Conservation (phyloP, 1,284 basidiomycete species). For the Phellopilus nigrolimitatus region DNA sequence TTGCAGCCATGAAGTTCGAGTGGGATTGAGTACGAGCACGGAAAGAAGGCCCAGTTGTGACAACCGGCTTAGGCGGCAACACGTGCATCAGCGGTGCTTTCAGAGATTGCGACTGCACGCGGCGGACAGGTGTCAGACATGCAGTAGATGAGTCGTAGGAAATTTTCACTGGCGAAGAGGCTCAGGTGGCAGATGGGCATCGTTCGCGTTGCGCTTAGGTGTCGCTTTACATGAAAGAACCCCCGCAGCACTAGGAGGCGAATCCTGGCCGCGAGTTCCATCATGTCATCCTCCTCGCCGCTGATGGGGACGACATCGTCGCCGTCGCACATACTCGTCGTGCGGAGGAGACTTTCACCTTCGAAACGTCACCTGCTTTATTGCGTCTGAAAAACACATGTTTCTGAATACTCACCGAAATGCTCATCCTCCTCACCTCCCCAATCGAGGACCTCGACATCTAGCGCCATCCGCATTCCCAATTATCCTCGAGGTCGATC, state of each 20-base stretch:
- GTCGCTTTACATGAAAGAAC: neutral
- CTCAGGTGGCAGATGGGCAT: neutral
- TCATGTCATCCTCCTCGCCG: no score
- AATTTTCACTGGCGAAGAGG: neutral
- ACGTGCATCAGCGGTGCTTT: constrained; percentile 42
- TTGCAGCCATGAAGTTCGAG: no score
- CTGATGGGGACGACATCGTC: constrained; percentile 69
- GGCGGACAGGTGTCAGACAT: constrained; percentile 22
- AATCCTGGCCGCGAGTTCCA: constrained; percentile 32
- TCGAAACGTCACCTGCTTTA: constrained; percentile 6
- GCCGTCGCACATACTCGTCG: constrained; percentile 39
- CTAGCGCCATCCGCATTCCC: no score
- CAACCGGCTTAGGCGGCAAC: no score
- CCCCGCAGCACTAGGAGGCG: neutral
- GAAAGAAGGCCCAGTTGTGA: no score
- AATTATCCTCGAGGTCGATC: no score
- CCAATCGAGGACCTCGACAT: no score
- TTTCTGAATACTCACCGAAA: constrained; percentile 25
- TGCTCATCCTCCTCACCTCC: no score
- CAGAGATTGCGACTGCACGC: constrained; percentile 28
- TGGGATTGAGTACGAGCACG: no score
- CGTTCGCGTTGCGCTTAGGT: constrained; percentile 4
- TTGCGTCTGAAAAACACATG: constrained; percentile 5
- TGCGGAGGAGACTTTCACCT: constrained; percentile 20
- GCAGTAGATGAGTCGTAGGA: constrained; percentile 8